A percentile compares a stretch with the other conserved stretches of the same genome.
phyloP scores from a whole-genome alignment of 208 protist genomes.

The Trypanosoma mega region DNA sequence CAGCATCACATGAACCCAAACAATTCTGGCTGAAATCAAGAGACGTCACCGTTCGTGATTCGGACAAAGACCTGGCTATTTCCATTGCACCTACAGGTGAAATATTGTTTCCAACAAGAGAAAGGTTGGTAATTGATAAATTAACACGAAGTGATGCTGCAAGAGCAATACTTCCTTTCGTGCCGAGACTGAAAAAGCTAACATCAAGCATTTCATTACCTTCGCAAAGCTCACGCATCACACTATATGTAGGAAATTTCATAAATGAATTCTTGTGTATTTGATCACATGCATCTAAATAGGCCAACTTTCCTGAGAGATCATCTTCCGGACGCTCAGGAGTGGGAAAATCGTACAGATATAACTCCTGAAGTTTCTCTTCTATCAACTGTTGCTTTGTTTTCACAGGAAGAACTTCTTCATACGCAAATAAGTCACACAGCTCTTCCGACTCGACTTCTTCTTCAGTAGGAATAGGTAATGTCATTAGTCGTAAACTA shows the following conservation, averaged over 20 bases:
- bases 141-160: slow-evolving; percentile 75
- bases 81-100: slow-evolving; percentile 59
- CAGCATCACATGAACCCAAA: slow-evolving; percentile 37
- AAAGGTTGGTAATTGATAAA: slow-evolving; percentile 48
- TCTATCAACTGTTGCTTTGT: slow-evolving; percentile 66
- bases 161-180: slow-evolving; percentile 71
- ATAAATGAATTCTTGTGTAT: slow-evolving; percentile 61
- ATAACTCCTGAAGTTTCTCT: slow-evolving; percentile 55
- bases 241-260: slow-evolving; percentile 67
- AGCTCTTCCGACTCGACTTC: slow-evolving; percentile 24
- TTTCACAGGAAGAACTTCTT: slow-evolving; percentile 60
- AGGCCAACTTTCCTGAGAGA: slow-evolving; percentile 57
- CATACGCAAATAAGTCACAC: slow-evolving; percentile 46
- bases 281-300: slow-evolving; percentile 52
- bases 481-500: slow-evolving; percentile 7
- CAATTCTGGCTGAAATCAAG: slow-evolving; percentile 81
- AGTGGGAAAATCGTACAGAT: slow-evolving; percentile 48
- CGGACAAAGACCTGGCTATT: slow-evolving; percentile 61
- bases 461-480: neutral
- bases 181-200: slow-evolving; percentile 64
- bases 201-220: slow-evolving; percentile 68
- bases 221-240: slow-evolving; percentile 52
- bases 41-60: slow-evolving; percentile 45
- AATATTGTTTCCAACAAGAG: slow-evolving; percentile 80
- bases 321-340: slow-evolving; percentile 67